Percentiles rank a stretch among this genome's conserved stretches.
These are phyloP conservation scores for Elsinoe batatas DNA, from an alignment of 2,329 filamentous ascomycete genomes.

Conservation along the genomic window DNA sequence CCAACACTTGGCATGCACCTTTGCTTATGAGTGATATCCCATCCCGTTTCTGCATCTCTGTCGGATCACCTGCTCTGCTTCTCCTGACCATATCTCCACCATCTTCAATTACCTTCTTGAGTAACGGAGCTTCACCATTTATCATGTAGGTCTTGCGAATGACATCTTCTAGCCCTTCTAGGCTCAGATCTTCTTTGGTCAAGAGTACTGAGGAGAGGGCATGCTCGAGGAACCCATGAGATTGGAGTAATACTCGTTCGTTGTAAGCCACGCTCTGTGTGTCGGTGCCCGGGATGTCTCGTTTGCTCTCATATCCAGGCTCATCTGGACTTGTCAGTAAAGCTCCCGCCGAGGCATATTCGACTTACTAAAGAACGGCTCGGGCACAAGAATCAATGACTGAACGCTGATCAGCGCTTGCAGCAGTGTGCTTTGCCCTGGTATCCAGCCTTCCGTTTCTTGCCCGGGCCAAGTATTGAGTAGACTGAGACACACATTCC, in stretches of 20 bases:
- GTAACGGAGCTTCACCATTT: slow-evolving; percentile 26
- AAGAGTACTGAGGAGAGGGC: background rate
- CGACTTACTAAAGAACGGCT: slow-evolving; percentile 49
- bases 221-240: slow-evolving; percentile 39
- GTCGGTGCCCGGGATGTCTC: slow-evolving; percentile 33
- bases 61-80: slow-evolving; percentile 26
- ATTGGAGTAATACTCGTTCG: slow-evolving; percentile 44
- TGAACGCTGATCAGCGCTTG: slow-evolving; percentile 49
- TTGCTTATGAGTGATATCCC: slow-evolving; percentile 39
- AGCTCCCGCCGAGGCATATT: background rate
- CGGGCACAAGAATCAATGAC: slow-evolving; percentile 48
- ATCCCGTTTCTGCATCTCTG: slow-evolving; percentile 28
- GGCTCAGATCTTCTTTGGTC: slow-evolving; percentile 14
- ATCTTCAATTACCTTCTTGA: slow-evolving; percentile 36
- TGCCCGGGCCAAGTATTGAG: slow-evolving; percentile 51
- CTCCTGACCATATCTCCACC: slow-evolving; percentile 32
- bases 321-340: slow-evolving; percentile 35
- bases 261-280: slow-evolving; percentile 42
- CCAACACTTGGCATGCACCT: slow-evolving; percentile 31
- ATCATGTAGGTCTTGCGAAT: slow-evolving; percentile 43
- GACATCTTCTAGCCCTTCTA: slow-evolving; percentile 41
- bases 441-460: slow-evolving; percentile 44
- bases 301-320: slow-evolving; percentile 48
- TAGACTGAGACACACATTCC: slow-evolving; percentile 51
- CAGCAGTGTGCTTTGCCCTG: slow-evolving; percentile 44